These are phyloP conservation scores for Pedinophyceae sp. DNA, from an alignment of 139 green algal species.

Conservation along the genomic window DNA sequence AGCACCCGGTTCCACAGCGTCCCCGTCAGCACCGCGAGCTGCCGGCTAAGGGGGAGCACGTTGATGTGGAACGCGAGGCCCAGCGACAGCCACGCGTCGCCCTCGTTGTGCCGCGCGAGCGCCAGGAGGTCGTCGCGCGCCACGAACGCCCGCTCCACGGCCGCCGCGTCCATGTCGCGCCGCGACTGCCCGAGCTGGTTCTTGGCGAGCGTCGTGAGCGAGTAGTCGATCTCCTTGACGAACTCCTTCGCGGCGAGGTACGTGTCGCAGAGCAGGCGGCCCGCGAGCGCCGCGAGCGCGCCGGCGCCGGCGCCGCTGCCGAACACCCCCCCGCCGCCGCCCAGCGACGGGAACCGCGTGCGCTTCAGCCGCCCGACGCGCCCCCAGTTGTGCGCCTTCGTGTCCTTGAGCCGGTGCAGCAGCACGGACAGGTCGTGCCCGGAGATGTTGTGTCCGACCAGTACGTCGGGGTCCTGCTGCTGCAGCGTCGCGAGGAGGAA, in stretches of 20 bases:
- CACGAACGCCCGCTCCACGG: conserved; percentile 34
- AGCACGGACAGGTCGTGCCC: conserved; percentile 83
- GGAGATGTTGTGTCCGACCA: conserved; percentile 91
- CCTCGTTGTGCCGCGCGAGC: conserved; percentile 59
- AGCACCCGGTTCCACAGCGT: conserved; percentile 63
- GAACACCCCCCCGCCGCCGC: conserved; percentile 55
- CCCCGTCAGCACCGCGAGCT: conserved; percentile 66
- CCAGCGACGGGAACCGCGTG: conserved; percentile 61
- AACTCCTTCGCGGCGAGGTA: conserved; percentile 79
- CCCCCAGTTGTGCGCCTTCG: conserved; percentile 88
- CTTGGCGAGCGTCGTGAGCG: conserved; percentile 59
- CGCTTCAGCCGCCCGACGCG: conserved; percentile 84
- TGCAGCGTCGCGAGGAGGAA: conserved; percentile 65
- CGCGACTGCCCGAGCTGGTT: conserved; percentile 58
- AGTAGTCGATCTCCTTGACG: conserved; percentile 87
- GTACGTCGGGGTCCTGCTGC: conserved; percentile 68
- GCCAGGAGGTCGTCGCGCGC: conserved; percentile 32
- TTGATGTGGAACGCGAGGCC: conserved; percentile 60
- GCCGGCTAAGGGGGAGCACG: conserved; percentile 61
- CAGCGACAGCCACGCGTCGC: conserved; percentile 84
- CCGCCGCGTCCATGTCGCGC: conserved; percentile 38
- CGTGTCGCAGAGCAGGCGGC: conserved; percentile 89
- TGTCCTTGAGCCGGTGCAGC: conserved; percentile 74
- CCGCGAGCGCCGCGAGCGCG: conserved; percentile 36
- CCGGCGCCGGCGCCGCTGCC: conserved; percentile 66